Evolutionary conservation across 495 filamentous ascomycete genomes (phyloP), one percentile per base, ranked within the genome.

Genomic region (Aspergillus avenaceus): DNA sequence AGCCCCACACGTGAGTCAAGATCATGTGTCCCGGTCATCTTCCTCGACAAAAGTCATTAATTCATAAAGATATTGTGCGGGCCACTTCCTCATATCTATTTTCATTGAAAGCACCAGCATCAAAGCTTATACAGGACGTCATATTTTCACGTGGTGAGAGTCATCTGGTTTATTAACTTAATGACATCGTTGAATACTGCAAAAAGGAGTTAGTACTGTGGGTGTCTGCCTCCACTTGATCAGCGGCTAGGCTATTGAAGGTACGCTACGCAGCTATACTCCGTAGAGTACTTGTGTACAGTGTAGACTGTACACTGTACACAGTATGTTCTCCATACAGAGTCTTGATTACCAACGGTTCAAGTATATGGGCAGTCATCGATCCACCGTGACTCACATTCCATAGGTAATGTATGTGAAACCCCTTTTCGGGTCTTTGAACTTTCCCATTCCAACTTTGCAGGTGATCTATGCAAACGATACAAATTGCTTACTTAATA

Each of bases 1-100:
- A 12, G 27, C 53, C 49, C 60, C 53, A 54, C 53, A 62, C 56
- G 54, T 62, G 53, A 57, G 60, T 59, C 56, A 62, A 24, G 47
- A 40, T 56, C 50, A 53, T 13, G 47, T 56, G 52, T 36, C 34
- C 14, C 24, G 5, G 31, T 37, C 21, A 31, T 31, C n/a, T n/a
- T 21, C n/a, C 1, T 21, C 21, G 2, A 21, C 34, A 8, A 5
- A 19, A 31, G 28, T n/a, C 36, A 38, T 38, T 14, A 14, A 38
- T 38, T 9, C 36, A 25, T 23, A 6, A 26, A 42, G 23, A 42
- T 25, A 8, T 23, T 25, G 22, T 23, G 23, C 8, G 8, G 22
- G 2, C 1, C 7, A 25, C 40, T 23, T n/a, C 41, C 41, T 11
- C 4, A 22, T 12, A 14, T 14, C 5, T 3, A 36, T 36, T 8